phyloP scores from a whole-genome alignment of 148 eudicot genomes.

The Nyssa sinensis region DNA sequence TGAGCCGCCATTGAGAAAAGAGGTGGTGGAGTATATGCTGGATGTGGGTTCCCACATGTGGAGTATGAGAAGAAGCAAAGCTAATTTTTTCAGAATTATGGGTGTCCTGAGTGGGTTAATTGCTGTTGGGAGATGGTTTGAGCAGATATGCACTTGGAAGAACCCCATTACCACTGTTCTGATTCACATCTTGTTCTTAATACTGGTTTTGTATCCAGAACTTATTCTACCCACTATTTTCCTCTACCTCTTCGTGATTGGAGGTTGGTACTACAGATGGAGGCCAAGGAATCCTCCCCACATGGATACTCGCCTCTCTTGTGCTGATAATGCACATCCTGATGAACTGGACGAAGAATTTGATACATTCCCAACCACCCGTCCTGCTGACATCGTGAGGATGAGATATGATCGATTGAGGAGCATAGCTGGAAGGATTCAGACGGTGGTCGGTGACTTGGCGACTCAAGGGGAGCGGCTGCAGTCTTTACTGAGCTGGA shows the following conservation, averaged over 20 bases:
- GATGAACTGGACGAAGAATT: conserved; percentile 46
- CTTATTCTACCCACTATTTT: conserved; percentile 36
- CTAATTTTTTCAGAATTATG: conserved; percentile 38
- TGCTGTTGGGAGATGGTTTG: conserved; percentile 32
- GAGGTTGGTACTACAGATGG: conserved; percentile 33
- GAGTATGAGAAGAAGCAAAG: conserved; percentile 50
- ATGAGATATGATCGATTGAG: conserved; percentile 40
- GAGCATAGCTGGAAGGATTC: conserved; percentile 39
- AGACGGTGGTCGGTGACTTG: conserved; percentile 40
- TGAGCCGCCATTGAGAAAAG: conserved; percentile 38
- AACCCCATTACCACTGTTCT: conserved; percentile 36
- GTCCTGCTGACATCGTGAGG: conserved; percentile 15
- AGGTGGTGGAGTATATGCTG: conserved; percentile 39
- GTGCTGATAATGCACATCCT: conserved; percentile 29
- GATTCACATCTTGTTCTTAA: conserved; percentile 31
- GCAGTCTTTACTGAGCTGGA: conserved; percentile 40
- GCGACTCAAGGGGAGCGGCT: conserved; percentile 47
- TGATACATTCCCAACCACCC: conserved; percentile 36
- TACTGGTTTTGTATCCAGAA: conserved; percentile 36
- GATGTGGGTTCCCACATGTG: conserved; percentile 43
- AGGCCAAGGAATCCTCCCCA: conserved; percentile 40
- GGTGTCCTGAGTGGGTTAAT: conserved; percentile 29
- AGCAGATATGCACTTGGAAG: conserved; percentile 33
- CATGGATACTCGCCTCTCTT: conserved; percentile 36
- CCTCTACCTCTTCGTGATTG: conserved; percentile 37